Conservation (phyloP, 257 asterid species). For the Mentha longifolia region DNA sequence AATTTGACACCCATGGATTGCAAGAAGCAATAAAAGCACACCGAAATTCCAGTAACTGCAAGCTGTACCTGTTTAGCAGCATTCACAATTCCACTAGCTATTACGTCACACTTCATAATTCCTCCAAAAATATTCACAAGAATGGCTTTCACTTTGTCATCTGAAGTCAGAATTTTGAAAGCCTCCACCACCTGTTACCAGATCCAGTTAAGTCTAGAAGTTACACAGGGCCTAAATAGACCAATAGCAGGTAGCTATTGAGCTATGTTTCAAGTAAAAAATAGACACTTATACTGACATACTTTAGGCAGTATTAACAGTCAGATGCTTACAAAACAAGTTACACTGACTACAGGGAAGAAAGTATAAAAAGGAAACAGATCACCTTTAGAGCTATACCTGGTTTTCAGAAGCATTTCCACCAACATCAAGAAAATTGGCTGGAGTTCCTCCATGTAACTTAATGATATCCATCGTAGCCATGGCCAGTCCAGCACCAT, state of each 20-base stretch:
- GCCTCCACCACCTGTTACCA: conserved; percentile 92
- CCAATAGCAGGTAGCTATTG: neutral
- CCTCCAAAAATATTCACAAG: conserved; percentile 99
- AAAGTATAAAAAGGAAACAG: neutral
- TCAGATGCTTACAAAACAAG: neutral
- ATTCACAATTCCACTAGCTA: conserved; percentile 97
- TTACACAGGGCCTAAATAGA: neutral
- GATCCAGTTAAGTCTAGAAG: conserved; percentile 4
- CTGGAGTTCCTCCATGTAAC: conserved; percentile 98
- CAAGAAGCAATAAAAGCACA: neutral
- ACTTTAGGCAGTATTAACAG: neutral
- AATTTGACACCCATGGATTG: neutral
- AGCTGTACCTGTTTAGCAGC: conserved; percentile 83
- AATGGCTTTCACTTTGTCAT: conserved; percentile 95
- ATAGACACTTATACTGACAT: neutral
- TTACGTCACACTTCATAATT: conserved; percentile 97
- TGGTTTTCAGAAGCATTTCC: conserved; percentile 98
- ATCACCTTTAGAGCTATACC: conserved; percentile 42
- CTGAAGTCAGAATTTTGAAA: conserved; percentile 93
- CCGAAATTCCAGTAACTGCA: neutral
- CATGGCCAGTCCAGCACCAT: conserved; percentile 99
- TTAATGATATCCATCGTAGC: conserved; percentile 99
- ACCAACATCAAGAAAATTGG: conserved; percentile 98
- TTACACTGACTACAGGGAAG: neutral
- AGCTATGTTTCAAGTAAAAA: conserved; percentile 2